Conservation (phyloP, 208 protist species). For the Acanthamoeba lenticulata region DNA sequence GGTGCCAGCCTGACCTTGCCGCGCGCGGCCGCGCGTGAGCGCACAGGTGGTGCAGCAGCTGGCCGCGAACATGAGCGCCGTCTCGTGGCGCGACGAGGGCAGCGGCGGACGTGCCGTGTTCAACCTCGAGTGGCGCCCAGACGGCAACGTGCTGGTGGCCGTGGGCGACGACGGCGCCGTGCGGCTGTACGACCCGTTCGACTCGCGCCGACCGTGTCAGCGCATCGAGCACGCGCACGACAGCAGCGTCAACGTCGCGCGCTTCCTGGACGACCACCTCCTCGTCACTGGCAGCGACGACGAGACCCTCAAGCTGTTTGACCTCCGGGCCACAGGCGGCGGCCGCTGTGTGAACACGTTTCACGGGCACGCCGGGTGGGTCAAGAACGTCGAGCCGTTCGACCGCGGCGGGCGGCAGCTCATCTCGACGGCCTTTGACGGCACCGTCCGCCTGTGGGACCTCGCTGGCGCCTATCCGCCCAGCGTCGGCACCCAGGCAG, state of each 20-base stretch:
- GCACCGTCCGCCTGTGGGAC: background rate
- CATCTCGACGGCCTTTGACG: background rate
- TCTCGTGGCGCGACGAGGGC: background rate
- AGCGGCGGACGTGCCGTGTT: background rate
- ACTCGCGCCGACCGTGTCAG: background rate
- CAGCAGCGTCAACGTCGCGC: background rate
- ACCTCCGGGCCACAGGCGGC: background rate
- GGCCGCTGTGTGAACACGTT: background rate
- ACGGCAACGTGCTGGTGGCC: background rate
- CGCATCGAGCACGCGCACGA: background rate
- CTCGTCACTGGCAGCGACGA: background rate
- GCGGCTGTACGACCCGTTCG: constrained; percentile 3
- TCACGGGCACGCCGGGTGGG: background rate
- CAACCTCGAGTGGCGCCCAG: background rate
- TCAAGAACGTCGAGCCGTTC: background rate
- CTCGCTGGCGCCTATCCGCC: too few relatives aligned
- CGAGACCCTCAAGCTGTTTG: background rate
- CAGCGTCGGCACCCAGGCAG: too few relatives aligned
- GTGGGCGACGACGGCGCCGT: background rate
- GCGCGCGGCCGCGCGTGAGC: too few relatives aligned
- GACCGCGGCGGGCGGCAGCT: background rate
- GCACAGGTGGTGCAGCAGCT: background rate
- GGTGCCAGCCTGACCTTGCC: background rate
- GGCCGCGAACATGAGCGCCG: background rate
- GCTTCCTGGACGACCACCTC: background rate